Evolutionary conservation across 1,139 yeast species (phyloP).

Genomic region (Hanseniaspora uvarum): DNA sequence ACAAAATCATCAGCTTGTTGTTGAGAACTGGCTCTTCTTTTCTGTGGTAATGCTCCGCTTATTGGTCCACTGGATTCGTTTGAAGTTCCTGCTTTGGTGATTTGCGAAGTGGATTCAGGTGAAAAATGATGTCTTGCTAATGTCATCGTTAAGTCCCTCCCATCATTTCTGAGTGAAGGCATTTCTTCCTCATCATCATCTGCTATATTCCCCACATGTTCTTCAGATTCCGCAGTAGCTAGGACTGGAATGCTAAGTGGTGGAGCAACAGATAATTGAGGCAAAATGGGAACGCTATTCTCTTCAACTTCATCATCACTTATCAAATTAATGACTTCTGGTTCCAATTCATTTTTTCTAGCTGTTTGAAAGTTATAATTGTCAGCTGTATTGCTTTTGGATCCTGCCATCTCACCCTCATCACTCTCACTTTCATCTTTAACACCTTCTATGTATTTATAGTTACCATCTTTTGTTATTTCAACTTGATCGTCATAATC

Average conservation of each 20-base stretch:
- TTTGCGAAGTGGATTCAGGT: neutral
- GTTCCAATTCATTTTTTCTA: slow-evolving; percentile 21
- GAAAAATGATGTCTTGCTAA: slow-evolving; percentile 2
- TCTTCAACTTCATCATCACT: slow-evolving; percentile 29
- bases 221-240: slow-evolving; percentile 14
- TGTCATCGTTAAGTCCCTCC: slow-evolving; percentile 8
- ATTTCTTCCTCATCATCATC: slow-evolving; percentile 9
- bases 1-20: slow-evolving; percentile 21
- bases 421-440: slow-evolving; percentile 23
- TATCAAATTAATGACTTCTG: slow-evolving; percentile 29
- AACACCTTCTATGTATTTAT: slow-evolving; percentile 38
- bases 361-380: slow-evolving; percentile 1
- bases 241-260: neutral
- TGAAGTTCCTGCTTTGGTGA: neutral
- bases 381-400: neutral
- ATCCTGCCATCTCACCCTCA: neutral
- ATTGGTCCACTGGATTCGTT: neutral
- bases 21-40: slow-evolving; percentile 1
- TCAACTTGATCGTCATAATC: slow-evolving; percentile 39
- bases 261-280: neutral
- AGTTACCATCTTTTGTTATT: slow-evolving; percentile 48
- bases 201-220: slow-evolving; percentile 5
- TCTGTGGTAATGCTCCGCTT: neutral
- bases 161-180: slow-evolving; percentile 11
- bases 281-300: neutral